phyloP scores from a whole-genome alignment of 352 stramenopile genomes.

The Globisporangium megalacanthum region DNA sequence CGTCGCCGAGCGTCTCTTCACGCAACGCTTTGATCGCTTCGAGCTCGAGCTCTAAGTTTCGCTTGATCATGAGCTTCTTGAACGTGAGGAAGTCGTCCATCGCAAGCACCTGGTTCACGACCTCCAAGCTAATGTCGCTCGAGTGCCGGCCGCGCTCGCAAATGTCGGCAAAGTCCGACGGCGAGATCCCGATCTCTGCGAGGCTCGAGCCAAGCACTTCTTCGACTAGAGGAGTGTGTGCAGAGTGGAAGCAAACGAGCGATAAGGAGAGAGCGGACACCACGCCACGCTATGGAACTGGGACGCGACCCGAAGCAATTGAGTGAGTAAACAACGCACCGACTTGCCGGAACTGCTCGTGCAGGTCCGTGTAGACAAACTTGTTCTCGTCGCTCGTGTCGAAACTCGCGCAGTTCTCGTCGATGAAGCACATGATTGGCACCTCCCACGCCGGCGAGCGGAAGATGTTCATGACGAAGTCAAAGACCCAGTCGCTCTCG shows the following conservation, averaged over 20 bases:
- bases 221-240: constrained; percentile 38
- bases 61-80: constrained; percentile 92
- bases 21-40: constrained; percentile 81
- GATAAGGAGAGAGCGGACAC: background rate
- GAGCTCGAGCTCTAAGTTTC: constrained; percentile 88
- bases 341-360: constrained; percentile 75
- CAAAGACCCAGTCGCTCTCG: constrained; percentile 84
- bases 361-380: constrained; percentile 82
- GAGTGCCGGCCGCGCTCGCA: constrained; percentile 63
- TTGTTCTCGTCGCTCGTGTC: constrained; percentile 90
- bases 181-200: constrained; percentile 81
- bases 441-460: constrained; percentile 85
- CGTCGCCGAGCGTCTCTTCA: constrained; percentile 37
- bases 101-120: constrained; percentile 86
- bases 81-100: constrained; percentile 91
- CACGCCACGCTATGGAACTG: too few species aligned
- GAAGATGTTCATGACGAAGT: constrained; percentile 87
- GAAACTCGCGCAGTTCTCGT: constrained; percentile 87
- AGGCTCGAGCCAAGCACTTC: constrained; percentile 70
- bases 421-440: constrained; percentile 87
- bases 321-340: constrained; percentile 17
- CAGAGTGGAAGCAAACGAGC: background rate
- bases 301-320: background rate
- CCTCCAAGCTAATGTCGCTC: constrained; percentile 57
- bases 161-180: constrained; percentile 76